These are phyloP conservation scores for Mycena amicta DNA, from an alignment of 768 basidiomycete species.

Conservation along the genomic window DNA sequence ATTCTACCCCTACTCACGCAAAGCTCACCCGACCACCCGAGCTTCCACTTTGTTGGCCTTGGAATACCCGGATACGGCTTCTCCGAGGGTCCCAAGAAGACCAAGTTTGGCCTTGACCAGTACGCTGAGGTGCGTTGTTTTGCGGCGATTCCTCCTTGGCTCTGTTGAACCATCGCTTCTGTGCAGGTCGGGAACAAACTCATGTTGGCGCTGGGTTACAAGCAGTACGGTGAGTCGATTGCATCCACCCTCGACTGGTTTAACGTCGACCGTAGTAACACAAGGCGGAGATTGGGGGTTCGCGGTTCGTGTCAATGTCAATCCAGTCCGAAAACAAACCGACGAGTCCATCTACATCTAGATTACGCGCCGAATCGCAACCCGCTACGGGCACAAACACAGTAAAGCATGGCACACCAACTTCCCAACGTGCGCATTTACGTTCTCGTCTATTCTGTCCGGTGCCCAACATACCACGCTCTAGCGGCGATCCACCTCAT, in stretches of 20 bases:
- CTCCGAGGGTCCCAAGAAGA: conserved; percentile 54
- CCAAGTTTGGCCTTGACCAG: conserved; percentile 48
- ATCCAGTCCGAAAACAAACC: not conserved
- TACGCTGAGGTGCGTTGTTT: too few species aligned
- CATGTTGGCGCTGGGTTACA: conserved; percentile 51
- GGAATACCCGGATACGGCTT: conserved; percentile 67
- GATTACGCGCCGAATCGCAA: conserved; percentile 33
- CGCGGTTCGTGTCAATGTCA: not conserved
- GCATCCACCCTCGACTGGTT: too few species aligned
- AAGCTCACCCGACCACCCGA: conserved; percentile 46
- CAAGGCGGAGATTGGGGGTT: conserved; percentile 54
- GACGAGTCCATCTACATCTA: conserved; percentile 6
- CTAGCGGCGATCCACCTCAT: not conserved
- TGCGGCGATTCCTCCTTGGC: too few species aligned
- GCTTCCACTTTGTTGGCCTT: conserved; percentile 63
- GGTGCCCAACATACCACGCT: not conserved
- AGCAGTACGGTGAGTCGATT: conserved; percentile 44
- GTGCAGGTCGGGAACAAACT: conserved; percentile 50
- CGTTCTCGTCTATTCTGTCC: not conserved
- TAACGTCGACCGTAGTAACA: too few species aligned
- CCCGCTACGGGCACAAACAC: conserved; percentile 37
- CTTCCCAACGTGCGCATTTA: not conserved
- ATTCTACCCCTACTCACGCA: conserved; percentile 54
- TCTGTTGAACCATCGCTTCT: too few species aligned
- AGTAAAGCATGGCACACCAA: conserved; percentile 31